A percentile compares a stretch with the other conserved stretches of the same genome.
phyloP scores from a whole-genome alignment of 495 filamentous ascomycete genomes.

The Daldinia concentrica region DNA sequence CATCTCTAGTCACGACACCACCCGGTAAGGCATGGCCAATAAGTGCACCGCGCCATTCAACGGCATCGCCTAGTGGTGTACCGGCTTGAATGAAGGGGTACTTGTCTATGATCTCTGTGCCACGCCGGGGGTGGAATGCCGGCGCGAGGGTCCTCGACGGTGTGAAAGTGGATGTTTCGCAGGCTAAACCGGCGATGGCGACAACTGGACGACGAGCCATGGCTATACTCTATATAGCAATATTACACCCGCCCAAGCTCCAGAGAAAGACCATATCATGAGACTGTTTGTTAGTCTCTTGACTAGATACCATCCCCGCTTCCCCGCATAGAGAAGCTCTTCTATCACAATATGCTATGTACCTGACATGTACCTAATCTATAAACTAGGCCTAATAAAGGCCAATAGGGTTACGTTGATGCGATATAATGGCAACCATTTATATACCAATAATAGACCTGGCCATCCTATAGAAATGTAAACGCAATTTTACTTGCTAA shows the following conservation, averaged over 20 bases:
- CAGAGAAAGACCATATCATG: not conserved
- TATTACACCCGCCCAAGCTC: not conserved
- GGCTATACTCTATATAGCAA: not conserved
- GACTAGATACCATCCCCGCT: slow-evolving; percentile 1
- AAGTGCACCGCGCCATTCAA: slow-evolving; percentile 61
- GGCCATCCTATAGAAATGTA: no score
- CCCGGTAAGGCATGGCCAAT: slow-evolving; percentile 66
- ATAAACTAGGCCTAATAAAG: not conserved
- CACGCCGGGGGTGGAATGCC: slow-evolving; percentile 63
- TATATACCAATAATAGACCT: not conserved
- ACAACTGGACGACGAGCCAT: slow-evolving; percentile 56
- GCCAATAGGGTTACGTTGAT: not conserved
- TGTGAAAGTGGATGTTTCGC: slow-evolving; percentile 66
- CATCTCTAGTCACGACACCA: slow-evolving; percentile 58
- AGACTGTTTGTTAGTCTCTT: not conserved
- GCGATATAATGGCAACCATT: no score
- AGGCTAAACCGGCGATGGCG: slow-evolving; percentile 64
- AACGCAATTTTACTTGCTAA: no score
- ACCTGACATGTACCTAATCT: not conserved
- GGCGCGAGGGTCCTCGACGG: slow-evolving; percentile 61
- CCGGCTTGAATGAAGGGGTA: slow-evolving; percentile 58
- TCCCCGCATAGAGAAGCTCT: not conserved
- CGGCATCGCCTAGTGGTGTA: slow-evolving; percentile 53
- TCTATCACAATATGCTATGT: not conserved
- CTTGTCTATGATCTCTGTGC: slow-evolving; percentile 56